Base-by-base conservation (phyloP, 257 asterid genomes). In the Eustoma russellianum region DNA sequence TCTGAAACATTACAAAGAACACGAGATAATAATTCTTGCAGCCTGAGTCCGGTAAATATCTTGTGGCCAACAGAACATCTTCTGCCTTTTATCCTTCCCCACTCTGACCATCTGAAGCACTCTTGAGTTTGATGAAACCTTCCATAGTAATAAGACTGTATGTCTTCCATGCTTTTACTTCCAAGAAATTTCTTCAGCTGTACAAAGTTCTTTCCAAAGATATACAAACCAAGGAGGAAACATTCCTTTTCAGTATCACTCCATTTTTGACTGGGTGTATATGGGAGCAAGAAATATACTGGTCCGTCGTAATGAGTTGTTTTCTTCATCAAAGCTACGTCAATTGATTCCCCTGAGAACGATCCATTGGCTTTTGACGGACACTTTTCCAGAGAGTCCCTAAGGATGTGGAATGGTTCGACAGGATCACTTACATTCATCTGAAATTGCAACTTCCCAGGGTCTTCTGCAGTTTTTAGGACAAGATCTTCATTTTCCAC, bases 31-130 rank as follows among this genome's bases (percentile, higher is more conserved):
- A 86, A 57, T 57, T 81, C 96, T 50, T 81, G 92, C 72, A 59
- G 86, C 74, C 96, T 86, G 40, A 44, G n/a, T 62, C 96, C 96
- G 7, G 74, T 77, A 58, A 86, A 86, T 69, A 86, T 61, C 65
- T 71, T 77, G 69, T 74, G 83, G 28, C 94, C 96, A 45, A 55
- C 64, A 3, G 69, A 83, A 60, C 74, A 61, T 60, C 66, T 86
- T 68, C 62, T 70, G 71, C 71, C 74, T 67, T 65, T 82, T 65
- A 66, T 53, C 69, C 73, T 86, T 59, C 77, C 61, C 28, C 80
- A 56, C 3, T 75, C 83, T 5, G 82, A 77, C 94, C 94, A 86
- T 76, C 83, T 83, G 33, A 11, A 53, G 56, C 73, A 70, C 41
- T 67, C 92, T 40, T 63, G 61, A 5, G 92, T 73, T 30, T 73